Conservation (phyloP, 176 grass and related monocot species). For the Typha latifolia region DNA sequence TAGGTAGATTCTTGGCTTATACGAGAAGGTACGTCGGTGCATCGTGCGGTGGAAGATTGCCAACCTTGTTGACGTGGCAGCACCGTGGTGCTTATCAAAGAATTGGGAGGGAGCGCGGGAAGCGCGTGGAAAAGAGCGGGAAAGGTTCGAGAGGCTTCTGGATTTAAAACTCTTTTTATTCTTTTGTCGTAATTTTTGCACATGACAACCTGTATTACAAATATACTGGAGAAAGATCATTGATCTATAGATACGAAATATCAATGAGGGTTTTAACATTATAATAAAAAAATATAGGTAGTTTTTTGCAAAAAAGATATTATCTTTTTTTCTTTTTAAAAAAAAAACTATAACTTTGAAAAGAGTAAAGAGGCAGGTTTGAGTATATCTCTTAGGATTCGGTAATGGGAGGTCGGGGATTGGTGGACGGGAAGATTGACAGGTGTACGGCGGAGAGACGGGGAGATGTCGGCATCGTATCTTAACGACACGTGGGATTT, state of each 20-base stretch:
- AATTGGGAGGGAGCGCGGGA: neutral
- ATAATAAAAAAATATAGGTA: too few relatives aligned
- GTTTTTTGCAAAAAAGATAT: too few relatives aligned
- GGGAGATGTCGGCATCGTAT: neutral
- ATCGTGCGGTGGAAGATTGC: neutral
- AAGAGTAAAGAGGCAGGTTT: neutral
- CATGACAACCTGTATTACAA: neutral
- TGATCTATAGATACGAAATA: too few relatives aligned
- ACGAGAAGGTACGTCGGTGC: neutral
- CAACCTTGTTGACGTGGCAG: neutral
- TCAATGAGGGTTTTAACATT: too few relatives aligned
- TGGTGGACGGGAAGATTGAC: neutral
- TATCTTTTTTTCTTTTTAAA: too few relatives aligned
- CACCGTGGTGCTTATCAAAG: neutral
- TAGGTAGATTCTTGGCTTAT: constrained; percentile 12
- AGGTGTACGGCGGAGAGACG: neutral
- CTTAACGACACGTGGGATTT: too few relatives aligned
- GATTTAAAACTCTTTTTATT: neutral
- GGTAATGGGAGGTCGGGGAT: neutral
- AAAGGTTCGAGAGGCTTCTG: neutral
- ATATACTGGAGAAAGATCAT: too few relatives aligned
- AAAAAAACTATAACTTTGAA: neutral
- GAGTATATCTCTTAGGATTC: neutral
- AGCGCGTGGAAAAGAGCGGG: neutral
- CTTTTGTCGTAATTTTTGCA: neutral